Conservation (phyloP, 805 yeast species). For the Debaryomyces hansenii region DNA sequence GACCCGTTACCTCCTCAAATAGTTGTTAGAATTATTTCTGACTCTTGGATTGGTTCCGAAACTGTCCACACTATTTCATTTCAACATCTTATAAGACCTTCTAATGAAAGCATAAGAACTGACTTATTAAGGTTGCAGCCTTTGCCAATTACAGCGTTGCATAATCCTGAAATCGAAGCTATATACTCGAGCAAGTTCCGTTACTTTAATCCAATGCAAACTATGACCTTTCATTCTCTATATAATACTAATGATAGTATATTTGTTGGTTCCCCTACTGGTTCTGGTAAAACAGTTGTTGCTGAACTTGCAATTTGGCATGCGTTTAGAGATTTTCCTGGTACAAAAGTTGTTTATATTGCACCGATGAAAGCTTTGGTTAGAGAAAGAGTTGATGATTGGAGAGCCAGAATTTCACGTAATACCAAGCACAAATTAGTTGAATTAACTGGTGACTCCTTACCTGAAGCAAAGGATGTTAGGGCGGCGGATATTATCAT, state of each 20-base stretch:
- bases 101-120: constrained; percentile 83
- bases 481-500: constrained; percentile 71
- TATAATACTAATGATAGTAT: constrained; percentile 78
- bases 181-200: constrained; percentile 69
- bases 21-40: constrained; percentile 75
- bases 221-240: constrained; percentile 90
- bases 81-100: constrained; percentile 86
- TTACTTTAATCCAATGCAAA: constrained; percentile 97
- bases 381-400: constrained; percentile 79
- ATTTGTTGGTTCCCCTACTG: constrained; percentile 97
- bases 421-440: constrained; percentile 54
- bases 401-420: constrained; percentile 57
- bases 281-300: constrained; percentile 96
- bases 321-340: constrained; percentile 81
- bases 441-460: constrained; percentile 80
- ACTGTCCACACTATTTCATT: constrained; percentile 75
- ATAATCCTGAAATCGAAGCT: constrained; percentile 61
- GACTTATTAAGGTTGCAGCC: constrained; percentile 80
- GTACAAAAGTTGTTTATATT: constrained; percentile 77
- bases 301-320: constrained; percentile 98
- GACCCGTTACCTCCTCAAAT: constrained; percentile 92
- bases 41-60: constrained; percentile 88
- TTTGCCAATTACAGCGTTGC: constrained; percentile 77
- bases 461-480: constrained; percentile 68
- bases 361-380: constrained; percentile 91